Evolutionary conservation across 169 alveolate genomes (phyloP).

Genomic region (Hepatocystis sp.): DNA sequence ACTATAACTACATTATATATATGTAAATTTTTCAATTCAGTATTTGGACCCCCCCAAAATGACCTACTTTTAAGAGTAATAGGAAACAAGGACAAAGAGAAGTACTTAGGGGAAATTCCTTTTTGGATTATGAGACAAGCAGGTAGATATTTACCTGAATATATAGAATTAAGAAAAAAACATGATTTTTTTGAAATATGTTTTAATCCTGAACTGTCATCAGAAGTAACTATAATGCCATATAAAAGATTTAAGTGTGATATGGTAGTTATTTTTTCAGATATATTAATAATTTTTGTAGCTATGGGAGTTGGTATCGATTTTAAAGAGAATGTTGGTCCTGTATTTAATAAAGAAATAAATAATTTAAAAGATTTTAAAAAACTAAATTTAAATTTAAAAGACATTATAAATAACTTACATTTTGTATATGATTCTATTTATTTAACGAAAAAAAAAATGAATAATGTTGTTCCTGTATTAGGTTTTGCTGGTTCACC

Average conservation of each 20-base stretch:
- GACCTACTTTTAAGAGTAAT: slow-evolving; percentile 44
- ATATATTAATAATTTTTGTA: slow-evolving; percentile 88
- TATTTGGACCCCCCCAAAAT: slow-evolving; percentile 30
- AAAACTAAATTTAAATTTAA: slow-evolving; percentile 52
- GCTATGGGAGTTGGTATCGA: slow-evolving; percentile 42
- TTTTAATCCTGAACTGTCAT: slow-evolving; percentile 85
- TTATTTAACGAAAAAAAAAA: slow-evolving; percentile 74
- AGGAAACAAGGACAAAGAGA: slow-evolving; percentile 49
- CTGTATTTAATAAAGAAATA: slow-evolving; percentile 77
- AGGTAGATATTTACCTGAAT: slow-evolving; percentile 90
- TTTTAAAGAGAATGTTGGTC: slow-evolving; percentile 64
- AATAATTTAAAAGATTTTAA: slow-evolving; percentile 28
- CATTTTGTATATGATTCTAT: slow-evolving; percentile 86
- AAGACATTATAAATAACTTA: slow-evolving; percentile 75
- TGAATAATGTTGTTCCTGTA: slow-evolving; percentile 83
- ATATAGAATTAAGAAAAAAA: slow-evolving; percentile 74
- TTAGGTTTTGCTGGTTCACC: slow-evolving; percentile 91
- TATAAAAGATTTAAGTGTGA: slow-evolving; percentile 80
- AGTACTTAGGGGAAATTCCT: slow-evolving; percentile 79
- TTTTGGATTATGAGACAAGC: slow-evolving; percentile 92
- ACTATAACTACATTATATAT: no score
- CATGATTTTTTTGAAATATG: slow-evolving; percentile 86
- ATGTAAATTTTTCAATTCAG: not conserved
- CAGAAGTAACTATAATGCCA: slow-evolving; percentile 90
- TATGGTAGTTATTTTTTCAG: slow-evolving; percentile 88